phyloP scores from a whole-genome alignment of 208 protist species.

The Tritrichomonas musculus region DNA sequence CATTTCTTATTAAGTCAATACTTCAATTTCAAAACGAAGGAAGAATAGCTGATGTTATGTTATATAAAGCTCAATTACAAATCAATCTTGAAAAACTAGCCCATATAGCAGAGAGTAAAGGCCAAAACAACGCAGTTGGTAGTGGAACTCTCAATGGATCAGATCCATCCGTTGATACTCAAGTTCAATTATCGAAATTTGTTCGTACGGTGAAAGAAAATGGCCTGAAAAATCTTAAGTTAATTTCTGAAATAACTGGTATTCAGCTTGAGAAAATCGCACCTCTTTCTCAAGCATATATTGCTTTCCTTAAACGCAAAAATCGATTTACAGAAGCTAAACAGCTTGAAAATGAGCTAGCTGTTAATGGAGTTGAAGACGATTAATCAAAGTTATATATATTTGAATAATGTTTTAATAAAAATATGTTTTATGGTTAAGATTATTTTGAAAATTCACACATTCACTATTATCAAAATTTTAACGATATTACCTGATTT shows the following conservation, averaged over 20 bases:
- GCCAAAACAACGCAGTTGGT: not conserved
- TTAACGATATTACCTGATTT: no score
- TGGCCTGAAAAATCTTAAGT: not conserved
- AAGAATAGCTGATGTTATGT: not conserved
- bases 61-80: constrained; percentile 15
- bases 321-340: constrained; percentile 9
- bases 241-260: not conserved
- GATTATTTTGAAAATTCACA: no score
- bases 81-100: not conserved
- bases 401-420: no score
- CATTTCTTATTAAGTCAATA: not conserved
- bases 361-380: not conserved
- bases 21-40: not conserved
- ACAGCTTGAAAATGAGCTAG: not conserved
- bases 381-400: no score
- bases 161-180: not conserved
- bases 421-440: no score
- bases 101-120: not conserved
- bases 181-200: not conserved
- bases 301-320: not conserved
- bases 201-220: not conserved
- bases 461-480: no score
- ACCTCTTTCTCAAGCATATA: not conserved
- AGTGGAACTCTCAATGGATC: no score
- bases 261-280: not conserved